A percentile compares a stretch with the other conserved stretches of the same genome.
Conservation (phyloP, 1,139 yeast species). For the Blastobotrys elegans region DNA sequence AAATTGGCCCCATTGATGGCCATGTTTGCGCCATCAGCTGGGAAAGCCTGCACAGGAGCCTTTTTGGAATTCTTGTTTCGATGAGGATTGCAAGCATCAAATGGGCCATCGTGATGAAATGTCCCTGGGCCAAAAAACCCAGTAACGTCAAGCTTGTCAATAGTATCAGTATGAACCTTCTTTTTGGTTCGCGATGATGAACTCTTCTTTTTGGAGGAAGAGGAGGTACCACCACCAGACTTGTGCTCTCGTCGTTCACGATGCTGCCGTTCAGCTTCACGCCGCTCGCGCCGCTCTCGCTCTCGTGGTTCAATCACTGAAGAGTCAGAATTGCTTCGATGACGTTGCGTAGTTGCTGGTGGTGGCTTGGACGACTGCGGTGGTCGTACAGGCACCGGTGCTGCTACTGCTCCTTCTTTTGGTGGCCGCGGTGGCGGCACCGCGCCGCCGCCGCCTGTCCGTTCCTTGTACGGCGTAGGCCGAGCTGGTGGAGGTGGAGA, state of each 20-base stretch:
- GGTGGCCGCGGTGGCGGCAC: conserved; percentile 11
- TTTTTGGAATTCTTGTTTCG: conserved; percentile 69
- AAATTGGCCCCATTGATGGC: conserved; percentile 57
- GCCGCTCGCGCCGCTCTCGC: conserved; percentile 22
- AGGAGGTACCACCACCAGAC: conserved; percentile 6
- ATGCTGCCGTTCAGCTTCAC: conserved; percentile 16
- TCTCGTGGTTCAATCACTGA: conserved; percentile 24
- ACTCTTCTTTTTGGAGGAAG: conserved; percentile 4
- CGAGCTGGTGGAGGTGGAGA: conserved; percentile 9
- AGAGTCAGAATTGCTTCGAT: conserved; percentile 28
- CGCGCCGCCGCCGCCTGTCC: neutral
- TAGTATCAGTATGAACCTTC: conserved; percentile 61
- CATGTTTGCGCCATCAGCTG: conserved; percentile 90
- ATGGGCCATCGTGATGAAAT: conserved; percentile 98
- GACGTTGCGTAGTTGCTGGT: conserved; percentile 1
- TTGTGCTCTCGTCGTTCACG: conserved; percentile 12
- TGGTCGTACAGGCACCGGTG: conserved; percentile 15
- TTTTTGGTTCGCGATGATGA: conserved; percentile 25
- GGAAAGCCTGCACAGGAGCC: conserved; percentile 95
- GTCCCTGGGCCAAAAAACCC: conserved; percentile 91
- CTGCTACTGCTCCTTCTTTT: neutral
- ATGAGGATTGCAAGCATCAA: conserved; percentile 97
- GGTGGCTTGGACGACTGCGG: conserved; percentile 20
- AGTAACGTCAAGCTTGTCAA: conserved; percentile 91
- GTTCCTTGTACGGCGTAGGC: conserved; percentile 15